Base-by-base conservation (phyloP, 192 early-diverging fungal species). In the Blastocladiella britannica region DNA sequence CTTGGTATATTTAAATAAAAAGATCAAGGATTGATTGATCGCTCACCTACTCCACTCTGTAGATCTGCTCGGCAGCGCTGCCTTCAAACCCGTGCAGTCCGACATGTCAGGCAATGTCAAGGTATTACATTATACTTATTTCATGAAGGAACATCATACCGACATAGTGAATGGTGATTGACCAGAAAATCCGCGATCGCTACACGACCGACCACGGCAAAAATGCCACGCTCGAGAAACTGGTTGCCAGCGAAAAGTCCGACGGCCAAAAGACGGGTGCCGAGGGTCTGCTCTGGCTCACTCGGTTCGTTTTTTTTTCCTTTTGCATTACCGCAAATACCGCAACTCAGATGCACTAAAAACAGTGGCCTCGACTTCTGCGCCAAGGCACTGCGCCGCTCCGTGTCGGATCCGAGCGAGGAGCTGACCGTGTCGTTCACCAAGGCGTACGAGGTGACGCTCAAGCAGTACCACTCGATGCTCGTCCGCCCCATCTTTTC, bases 41-140 rank as follows among this genome's bases (percentile, higher is more conserved):
- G n/a, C n/a, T n/a, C n/a, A n/a, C n/a, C n/a, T n/a, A n/a, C n/a
- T n/a, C n/a, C n/a, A n/a, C n/a, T n/a, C n/a, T 12, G 2, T 62
- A 79, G 83, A 85, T 62, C 63, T 77, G 26, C 74, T 87, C 51
- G 81, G 78, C 26, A 69, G 78, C 25, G 61, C 76, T 29, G 88
- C 88, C 0, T 93, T 97, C 66, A 56, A 64, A 30, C 74, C 85
- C n/a, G 90, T 97, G 59, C 88, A 88, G 69, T 75, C 72, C 51
- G 93, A 97, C 65, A 89, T 97, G 72, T 81, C 74, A 58, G 89
- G 88, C 59, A 97, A 97, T 76, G 75, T 97, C 62, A 72, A 74
- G 63, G 85, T 88, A 69, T 52, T 64, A 52, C 51, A 62, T 62
- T 47, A 9, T n/a, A n/a, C n/a, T n/a, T n/a, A n/a, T n/a, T n/a